These are phyloP conservation scores for Quercus berberidifolia DNA, from an alignment of 306 rosid genomes.

Conservation along the genomic window DNA sequence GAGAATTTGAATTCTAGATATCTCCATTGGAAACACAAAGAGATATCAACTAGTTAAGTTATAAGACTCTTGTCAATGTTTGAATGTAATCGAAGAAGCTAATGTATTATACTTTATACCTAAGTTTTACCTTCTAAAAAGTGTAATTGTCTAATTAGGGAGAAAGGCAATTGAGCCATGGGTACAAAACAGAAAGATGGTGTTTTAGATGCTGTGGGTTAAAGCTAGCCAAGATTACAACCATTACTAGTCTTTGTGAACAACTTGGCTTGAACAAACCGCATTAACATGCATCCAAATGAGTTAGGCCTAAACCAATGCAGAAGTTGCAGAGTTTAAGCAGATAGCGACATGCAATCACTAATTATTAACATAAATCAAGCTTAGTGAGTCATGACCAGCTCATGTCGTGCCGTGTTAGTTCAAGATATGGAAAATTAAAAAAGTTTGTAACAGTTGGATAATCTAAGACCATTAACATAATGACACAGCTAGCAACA, in stretches of 20 bases:
- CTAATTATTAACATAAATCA: neutral
- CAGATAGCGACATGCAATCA: neutral
- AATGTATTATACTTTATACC: too few relatives aligned
- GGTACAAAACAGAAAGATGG: too few relatives aligned
- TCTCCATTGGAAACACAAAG: too few relatives aligned
- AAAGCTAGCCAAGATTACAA: too few relatives aligned
- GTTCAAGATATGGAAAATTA: slow-evolving; percentile 4
- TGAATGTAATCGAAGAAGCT: too few relatives aligned
- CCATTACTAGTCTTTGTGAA: neutral
- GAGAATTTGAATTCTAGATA: too few relatives aligned
- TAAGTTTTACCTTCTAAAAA: too few relatives aligned
- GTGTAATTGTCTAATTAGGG: too few relatives aligned
- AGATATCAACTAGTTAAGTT: too few relatives aligned
- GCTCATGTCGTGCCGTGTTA: neutral
- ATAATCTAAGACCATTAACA: slow-evolving; percentile 21
- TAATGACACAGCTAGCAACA: slow-evolving; percentile 4
- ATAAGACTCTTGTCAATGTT: too few relatives aligned
- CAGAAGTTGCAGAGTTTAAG: neutral
- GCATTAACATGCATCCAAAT: neutral
- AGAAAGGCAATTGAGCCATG: too few relatives aligned
- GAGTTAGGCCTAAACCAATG: neutral
- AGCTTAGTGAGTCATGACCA: neutral
- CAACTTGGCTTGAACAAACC: neutral
- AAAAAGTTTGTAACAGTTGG: neutral
- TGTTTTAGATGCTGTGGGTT: too few relatives aligned